Evolutionary conservation across 768 basidiomycete species (phyloP).

Genomic region (Mycena galopus): DNA sequence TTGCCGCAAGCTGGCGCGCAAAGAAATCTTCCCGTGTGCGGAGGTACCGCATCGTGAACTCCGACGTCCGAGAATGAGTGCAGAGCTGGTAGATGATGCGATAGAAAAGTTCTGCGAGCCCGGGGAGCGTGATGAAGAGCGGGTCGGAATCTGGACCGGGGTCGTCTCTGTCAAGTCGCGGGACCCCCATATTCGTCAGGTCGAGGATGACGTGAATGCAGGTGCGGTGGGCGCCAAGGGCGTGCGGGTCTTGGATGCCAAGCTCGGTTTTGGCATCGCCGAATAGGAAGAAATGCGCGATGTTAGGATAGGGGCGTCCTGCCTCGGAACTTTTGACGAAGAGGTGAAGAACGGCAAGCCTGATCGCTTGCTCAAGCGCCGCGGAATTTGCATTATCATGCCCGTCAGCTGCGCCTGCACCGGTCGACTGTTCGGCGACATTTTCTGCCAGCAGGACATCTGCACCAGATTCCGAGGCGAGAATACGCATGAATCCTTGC

Average conservation of each 20-base stretch:
- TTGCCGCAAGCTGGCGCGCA: conserved; percentile 81
- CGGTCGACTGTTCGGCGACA: conserved; percentile 72
- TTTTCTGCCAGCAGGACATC: conserved; percentile 73
- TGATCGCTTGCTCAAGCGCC: conserved; percentile 74
- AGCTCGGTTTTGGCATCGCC: conserved; percentile 71
- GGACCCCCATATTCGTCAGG: conserved; percentile 79
- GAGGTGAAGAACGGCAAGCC: conserved; percentile 84
- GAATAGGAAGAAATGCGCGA: conserved; percentile 91
- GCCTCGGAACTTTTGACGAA: conserved; percentile 82
- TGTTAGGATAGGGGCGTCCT: conserved; percentile 77
- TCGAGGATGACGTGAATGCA: conserved; percentile 88
- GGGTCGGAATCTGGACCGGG: conserved; percentile 57
- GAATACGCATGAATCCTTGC: conserved; percentile 75
- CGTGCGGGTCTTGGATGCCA: conserved; percentile 83
- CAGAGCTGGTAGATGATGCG: conserved; percentile 88
- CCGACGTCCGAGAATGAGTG: conserved; percentile 86
- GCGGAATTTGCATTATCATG: conserved; percentile 61
- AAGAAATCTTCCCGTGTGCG: conserved; percentile 93
- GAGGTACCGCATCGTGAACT: conserved; percentile 86
- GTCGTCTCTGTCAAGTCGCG: conserved; percentile 63
- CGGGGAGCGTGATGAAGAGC: conserved; percentile 75
- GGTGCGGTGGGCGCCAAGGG: conserved; percentile 75
- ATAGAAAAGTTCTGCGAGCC: conserved; percentile 88
- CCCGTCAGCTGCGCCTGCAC: conserved; percentile 73
- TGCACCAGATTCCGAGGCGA: conserved; percentile 72